A percentile compares a stretch with the other conserved stretches of the same genome.
phyloP scores from a whole-genome alignment of 139 green algal genomes.

The Haematococcus lacustris region DNA sequence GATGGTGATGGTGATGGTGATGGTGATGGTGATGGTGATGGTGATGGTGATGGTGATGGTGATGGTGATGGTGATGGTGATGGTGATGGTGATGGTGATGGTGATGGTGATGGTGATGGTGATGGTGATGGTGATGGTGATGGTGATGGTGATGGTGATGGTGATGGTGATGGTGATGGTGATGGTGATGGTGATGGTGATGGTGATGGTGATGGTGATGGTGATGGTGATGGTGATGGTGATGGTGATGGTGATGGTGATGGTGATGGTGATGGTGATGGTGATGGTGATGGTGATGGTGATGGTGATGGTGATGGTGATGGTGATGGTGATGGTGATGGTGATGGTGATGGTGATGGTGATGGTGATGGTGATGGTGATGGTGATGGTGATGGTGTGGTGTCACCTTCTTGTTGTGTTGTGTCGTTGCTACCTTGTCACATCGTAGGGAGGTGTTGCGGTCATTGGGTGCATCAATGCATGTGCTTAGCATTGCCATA shows the following conservation, averaged over 20 bases:
- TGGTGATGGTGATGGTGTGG: no score
- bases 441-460: no score
- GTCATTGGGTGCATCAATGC: no score
- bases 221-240: not conserved
- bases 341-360: not conserved
- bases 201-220: slow-evolving; percentile 1
- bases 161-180: slow-evolving; percentile 1
- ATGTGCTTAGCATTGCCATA: no score
- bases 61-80: not conserved
- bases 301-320: slow-evolving; percentile 1
- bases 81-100: slow-evolving; percentile 1
- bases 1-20: slow-evolving; percentile 1
- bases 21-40: slow-evolving; percentile 1
- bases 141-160: slow-evolving; percentile 1
- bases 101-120: not conserved
- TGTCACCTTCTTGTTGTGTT: no score
- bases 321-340: not conserved
- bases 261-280: slow-evolving; percentile 1
- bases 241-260: slow-evolving; percentile 1
- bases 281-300: not conserved
- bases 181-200: slow-evolving; percentile 1
- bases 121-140: slow-evolving; percentile 1
- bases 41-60: not conserved
- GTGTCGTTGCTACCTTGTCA: no score
- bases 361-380: slow-evolving; percentile 1